phyloP scores from a whole-genome alignment of 768 basidiomycete species.

The Termitomyces sp. region DNA sequence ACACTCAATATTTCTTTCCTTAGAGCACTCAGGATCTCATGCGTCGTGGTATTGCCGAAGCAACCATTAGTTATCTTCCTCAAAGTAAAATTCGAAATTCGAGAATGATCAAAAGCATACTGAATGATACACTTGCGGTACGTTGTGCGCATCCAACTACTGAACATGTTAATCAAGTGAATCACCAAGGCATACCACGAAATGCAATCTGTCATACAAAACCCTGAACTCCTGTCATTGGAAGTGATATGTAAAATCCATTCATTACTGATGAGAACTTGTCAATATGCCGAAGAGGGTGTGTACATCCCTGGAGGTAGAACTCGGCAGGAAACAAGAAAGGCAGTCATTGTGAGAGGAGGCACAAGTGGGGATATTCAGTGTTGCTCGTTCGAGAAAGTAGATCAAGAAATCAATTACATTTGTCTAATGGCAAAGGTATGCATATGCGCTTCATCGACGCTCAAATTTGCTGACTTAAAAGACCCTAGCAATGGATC shows the following conservation, averaged over 20 bases:
- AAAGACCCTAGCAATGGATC: slow-evolving; percentile 17
- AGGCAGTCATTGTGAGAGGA: slow-evolving; percentile 20
- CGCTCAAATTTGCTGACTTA: neutral
- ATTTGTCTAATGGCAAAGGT: slow-evolving; percentile 26
- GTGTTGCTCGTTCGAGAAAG: slow-evolving; percentile 18
- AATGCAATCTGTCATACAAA: slow-evolving; percentile 8
- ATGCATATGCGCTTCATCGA: neutral
- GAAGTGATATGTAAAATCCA: slow-evolving; percentile 21
- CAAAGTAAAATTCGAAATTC: slow-evolving; percentile 18
- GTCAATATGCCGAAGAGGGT: slow-evolving; percentile 8
- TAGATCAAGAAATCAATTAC: slow-evolving; percentile 24
- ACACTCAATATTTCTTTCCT: neutral
- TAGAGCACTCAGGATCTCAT: slow-evolving; percentile 21
- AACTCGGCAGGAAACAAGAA: slow-evolving; percentile 22
- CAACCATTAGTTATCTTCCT: slow-evolving; percentile 8
- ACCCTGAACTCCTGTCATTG: slow-evolving; percentile 9
- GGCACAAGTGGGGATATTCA: slow-evolving; percentile 20
- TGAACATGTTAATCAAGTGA: neutral
- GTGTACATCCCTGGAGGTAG: slow-evolving; percentile 20
- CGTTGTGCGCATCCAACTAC: slow-evolving; percentile 1
- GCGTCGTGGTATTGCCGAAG: slow-evolving; percentile 17
- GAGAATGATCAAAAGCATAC: slow-evolving; percentile 18
- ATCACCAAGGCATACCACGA: slow-evolving; percentile 14
- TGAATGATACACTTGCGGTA: slow-evolving; percentile 24
- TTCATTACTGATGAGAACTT: slow-evolving; percentile 22